Base-by-base conservation (phyloP, 2,329 filamentous ascomycete species). In the Stemphylium beticola region DNA sequence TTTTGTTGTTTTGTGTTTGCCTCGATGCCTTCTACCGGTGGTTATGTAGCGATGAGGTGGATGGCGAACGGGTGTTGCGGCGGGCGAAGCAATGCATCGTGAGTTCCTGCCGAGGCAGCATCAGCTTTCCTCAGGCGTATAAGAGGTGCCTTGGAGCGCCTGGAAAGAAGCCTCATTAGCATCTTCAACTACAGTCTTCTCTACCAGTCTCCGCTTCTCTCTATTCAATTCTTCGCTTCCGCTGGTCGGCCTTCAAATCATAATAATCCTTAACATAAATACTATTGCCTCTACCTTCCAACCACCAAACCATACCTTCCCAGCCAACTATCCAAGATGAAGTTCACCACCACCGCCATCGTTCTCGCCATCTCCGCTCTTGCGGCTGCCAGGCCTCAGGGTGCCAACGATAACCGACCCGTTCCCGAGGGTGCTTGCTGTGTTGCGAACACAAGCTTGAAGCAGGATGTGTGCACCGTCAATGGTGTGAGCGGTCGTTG, bases 391-490 rank as follows among this genome's bases (percentile, higher is more conserved):
- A 42, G 48, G 12, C 67, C 67, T 1, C 48, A 55, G 31, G 51
- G 51, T 29, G 40, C 52, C 41, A 70, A 71, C 15, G 62, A 49
- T 26, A 58, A 57, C 20, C 64, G 67, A 14, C 68, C 68, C 4
- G 67, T 71, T 11, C 55, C 67, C 9, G 61, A 38, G 1, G 68
- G 68, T 32, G 47, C 60, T 4, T 71, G 68, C 60, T 71, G 68
- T 33, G 48, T 58, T 2, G 56, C 68, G 4, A 66, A 64, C 55
- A 64, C 66, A n/a, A 64, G 58, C 40, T 55, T 69, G 57, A 69
- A 71, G 60, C 66, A 71, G 50, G 68, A 69, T 40, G 67, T 71
- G 14, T 71, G 68, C 58, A 66, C 62, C 14, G 64, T 69, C 31
- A 69, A 69, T 18, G 68, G 68, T 10, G 51, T 55, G 32, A 65